Evolutionary conservation across 306 rosid genomes (phyloP), one percentile per base, ranked within the genome.

Genomic region (Carpinus viminea): DNA sequence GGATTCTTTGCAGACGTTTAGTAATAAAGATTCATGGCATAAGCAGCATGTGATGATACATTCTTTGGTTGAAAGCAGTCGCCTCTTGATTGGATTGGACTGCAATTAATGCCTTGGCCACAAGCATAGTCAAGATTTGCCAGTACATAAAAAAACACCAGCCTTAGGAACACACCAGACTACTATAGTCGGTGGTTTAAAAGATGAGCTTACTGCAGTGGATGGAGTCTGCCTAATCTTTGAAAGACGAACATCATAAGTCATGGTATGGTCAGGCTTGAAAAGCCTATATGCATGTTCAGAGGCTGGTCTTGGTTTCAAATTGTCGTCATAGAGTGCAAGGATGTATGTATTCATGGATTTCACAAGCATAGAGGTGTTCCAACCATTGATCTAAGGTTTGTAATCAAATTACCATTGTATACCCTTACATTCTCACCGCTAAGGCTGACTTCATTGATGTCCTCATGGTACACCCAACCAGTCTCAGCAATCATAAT

Each of bases 401-500:
- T 98, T 17, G 85, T 72, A 73, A 95, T 92, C 70, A 95, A 81
- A 81, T 95, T 95, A 24, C 97, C 97, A 76, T 91, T 95, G 31
- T 91, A 95, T 76, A 96, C 93, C 79, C 76, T 91, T 18, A 97
- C 98, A 77, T 92, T 95, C 75, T 92, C 98, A 34, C 87, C 72
- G 70, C 90, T 75, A 0, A 96, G 83, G 54, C 96, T 97, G 3
- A 80, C 86, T 85, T 95, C 93, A 54, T 83, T 90, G 86, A 71
- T 79, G 81, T 92, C 98, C 13, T 98, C 98, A 1, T 66, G 56
- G 65, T 92, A 89, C 7, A 98, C 26, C 26, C 98, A 95, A 41
- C 98, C 98, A 8, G 98, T 95, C 85, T 95, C 98, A 2, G 98
- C 97, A 46, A 95, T 91, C 85, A 86, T 80, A 66, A 95, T 95